Percentiles rank a stretch among this genome's conserved stretches.
Conservation (phyloP, 208 protist genomes). For the Naegleria lovaniensis region DNA sequence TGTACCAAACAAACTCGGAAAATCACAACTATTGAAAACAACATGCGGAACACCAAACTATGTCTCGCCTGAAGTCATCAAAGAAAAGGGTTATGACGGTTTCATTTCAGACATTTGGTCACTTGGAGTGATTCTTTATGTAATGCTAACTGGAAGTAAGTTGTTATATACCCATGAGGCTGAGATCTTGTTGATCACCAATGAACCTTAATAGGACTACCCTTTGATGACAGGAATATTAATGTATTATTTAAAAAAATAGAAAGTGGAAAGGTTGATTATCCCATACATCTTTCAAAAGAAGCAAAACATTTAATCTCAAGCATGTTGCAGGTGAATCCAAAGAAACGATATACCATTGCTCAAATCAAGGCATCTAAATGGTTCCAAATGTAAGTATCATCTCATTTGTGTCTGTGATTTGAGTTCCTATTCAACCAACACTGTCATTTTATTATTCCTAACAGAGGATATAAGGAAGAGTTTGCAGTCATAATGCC, state of each 20-base stretch:
- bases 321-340: neutral
- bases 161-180: too few relatives aligned
- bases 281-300: neutral
- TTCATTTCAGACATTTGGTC: slow-evolving; percentile 75
- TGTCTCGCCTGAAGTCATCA: slow-evolving; percentile 46
- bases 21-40: slow-evolving; percentile 31
- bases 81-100: slow-evolving; percentile 44
- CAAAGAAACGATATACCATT: neutral
- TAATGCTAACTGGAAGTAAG: slow-evolving; percentile 79
- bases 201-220: slow-evolving; percentile 46
- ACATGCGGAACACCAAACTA: slow-evolving; percentile 43
- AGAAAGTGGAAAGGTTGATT: neutral
- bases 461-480: neutral
- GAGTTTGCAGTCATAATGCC: neutral
- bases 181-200: too few relatives aligned
- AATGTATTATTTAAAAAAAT: slow-evolving; percentile 59
- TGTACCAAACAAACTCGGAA: slow-evolving; percentile 9
- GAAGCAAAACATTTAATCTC: slow-evolving; percentile 2
- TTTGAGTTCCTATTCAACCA: too few relatives aligned
- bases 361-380: neutral
- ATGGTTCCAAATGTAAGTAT: neutral
- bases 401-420: too few relatives aligned
- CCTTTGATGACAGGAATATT: slow-evolving; percentile 71
- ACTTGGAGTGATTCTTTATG: slow-evolving; percentile 78
- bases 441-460: too few relatives aligned